phyloP scores from a whole-genome alignment of 116 monocot genomes.

The Phalaenopsis hybrid region DNA sequence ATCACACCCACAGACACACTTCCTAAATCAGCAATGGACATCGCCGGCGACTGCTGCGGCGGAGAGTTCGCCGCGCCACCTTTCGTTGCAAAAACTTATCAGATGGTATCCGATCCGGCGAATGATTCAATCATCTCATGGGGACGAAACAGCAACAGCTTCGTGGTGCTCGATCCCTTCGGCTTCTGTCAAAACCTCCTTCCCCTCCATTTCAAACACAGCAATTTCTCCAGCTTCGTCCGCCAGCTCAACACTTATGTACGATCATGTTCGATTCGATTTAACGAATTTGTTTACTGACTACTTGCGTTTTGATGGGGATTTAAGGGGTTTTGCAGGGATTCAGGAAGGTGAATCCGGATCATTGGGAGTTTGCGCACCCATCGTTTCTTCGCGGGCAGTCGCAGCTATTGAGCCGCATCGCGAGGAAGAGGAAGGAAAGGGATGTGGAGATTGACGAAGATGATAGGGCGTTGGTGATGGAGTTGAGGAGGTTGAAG shows the following conservation, averaged over 20 bases:
- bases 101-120: conserved; percentile 54
- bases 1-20: neutral
- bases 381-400: conserved; percentile 58
- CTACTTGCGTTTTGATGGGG: neutral
- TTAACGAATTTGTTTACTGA: neutral
- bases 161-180: conserved; percentile 64
- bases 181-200: conserved; percentile 53
- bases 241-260: conserved; percentile 75
- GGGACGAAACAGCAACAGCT: conserved; percentile 59
- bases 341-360: conserved; percentile 62
- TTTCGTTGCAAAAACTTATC: conserved; percentile 60
- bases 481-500: conserved; percentile 43
- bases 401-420: conserved; percentile 41
- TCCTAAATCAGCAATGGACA: neutral
- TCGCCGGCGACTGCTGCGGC: conserved; percentile 1
- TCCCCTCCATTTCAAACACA: conserved; percentile 65
- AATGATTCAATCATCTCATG: conserved; percentile 56
- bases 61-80: conserved; percentile 28
- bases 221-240: conserved; percentile 67
- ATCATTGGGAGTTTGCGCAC: conserved; percentile 80
- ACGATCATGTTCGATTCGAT: conserved; percentile 4
- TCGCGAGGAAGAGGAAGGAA: conserved; percentile 25
- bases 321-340: conserved; percentile 25
- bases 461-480: conserved; percentile 17
- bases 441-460: conserved; percentile 12